phyloP scores from a whole-genome alignment of 306 rosid genomes.

The Ochetophila trinervis region DNA sequence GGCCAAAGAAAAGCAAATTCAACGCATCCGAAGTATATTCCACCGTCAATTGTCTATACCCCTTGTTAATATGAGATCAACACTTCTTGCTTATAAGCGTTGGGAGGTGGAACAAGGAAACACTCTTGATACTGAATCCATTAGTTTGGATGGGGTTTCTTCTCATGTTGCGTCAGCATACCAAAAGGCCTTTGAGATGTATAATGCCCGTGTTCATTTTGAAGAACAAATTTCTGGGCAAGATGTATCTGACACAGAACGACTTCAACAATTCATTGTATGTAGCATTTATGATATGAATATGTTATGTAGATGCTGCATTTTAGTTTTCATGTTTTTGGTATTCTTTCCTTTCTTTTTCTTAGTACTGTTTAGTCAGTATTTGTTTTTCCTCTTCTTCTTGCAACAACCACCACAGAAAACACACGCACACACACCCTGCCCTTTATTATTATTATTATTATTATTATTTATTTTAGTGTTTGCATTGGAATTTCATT shows the following conservation, averaged over 20 bases:
- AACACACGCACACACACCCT: no score
- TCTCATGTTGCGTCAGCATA: conserved; percentile 64
- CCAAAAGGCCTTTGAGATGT: conserved; percentile 73
- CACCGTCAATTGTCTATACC: conserved; percentile 91
- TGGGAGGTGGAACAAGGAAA: conserved; percentile 80
- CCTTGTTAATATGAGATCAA: conserved; percentile 64
- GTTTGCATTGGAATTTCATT: neutral
- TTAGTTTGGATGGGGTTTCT: conserved; percentile 41
- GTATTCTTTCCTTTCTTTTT: neutral
- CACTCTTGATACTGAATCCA: conserved; percentile 36
- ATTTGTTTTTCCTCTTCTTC: conserved; percentile 9
- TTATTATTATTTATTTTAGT: neutral
- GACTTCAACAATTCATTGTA: conserved; percentile 67
- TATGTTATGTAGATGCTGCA: neutral
- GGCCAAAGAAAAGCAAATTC: conserved; percentile 80
- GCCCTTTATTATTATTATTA: no score
- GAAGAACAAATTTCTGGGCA: conserved; percentile 59
- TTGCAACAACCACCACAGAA: no score
- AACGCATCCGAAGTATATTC: conserved; percentile 61
- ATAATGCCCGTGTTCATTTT: conserved; percentile 55
- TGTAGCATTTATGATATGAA: neutral
- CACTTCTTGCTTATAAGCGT: conserved; percentile 59
- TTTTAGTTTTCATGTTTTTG: conserved; percentile 1
- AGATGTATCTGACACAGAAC: conserved; percentile 59
- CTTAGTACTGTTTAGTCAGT: neutral